Conservation (phyloP, 805 yeast species). For the Metschnikowia borealis region DNA sequence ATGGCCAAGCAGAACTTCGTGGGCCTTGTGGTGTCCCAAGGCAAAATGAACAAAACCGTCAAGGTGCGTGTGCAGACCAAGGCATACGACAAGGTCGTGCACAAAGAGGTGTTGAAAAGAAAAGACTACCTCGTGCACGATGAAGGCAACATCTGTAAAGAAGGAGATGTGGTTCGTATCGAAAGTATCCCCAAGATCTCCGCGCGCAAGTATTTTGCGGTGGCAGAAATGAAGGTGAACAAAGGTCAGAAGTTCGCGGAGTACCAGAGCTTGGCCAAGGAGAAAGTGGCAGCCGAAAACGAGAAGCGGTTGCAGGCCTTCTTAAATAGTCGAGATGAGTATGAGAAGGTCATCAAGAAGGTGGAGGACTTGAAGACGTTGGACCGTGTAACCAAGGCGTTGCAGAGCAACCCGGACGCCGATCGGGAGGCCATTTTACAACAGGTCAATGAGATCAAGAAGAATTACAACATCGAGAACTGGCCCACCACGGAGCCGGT, state of each 20-base stretch:
- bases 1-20: slow-evolving; percentile 90
- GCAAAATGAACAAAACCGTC: slow-evolving; percentile 93
- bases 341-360: slow-evolving; percentile 26
- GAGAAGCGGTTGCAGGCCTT: slow-evolving; percentile 51
- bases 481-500: slow-evolving; percentile 43
- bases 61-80: slow-evolving; percentile 84
- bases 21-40: slow-evolving; percentile 93
- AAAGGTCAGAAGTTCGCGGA: slow-evolving; percentile 89
- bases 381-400: slow-evolving; percentile 27
- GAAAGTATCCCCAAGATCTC: slow-evolving; percentile 85
- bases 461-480: slow-evolving; percentile 33
- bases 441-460: slow-evolving; percentile 35
- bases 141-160: slow-evolving; percentile 85
- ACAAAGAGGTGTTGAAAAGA: slow-evolving; percentile 71
- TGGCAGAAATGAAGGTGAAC: slow-evolving; percentile 85
- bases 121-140: slow-evolving; percentile 90
- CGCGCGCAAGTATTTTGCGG: slow-evolving; percentile 77
- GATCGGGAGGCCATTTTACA: slow-evolving; percentile 23
- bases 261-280: slow-evolving; percentile 70
- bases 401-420: slow-evolving; percentile 22
- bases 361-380: slow-evolving; percentile 37
- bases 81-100: slow-evolving; percentile 64
- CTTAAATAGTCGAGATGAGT: slow-evolving; percentile 38
- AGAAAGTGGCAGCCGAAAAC: slow-evolving; percentile 66
- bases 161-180: slow-evolving; percentile 93